Conservation (phyloP, 169 alveolate genomes). For the Hepatocystis sp. region DNA sequence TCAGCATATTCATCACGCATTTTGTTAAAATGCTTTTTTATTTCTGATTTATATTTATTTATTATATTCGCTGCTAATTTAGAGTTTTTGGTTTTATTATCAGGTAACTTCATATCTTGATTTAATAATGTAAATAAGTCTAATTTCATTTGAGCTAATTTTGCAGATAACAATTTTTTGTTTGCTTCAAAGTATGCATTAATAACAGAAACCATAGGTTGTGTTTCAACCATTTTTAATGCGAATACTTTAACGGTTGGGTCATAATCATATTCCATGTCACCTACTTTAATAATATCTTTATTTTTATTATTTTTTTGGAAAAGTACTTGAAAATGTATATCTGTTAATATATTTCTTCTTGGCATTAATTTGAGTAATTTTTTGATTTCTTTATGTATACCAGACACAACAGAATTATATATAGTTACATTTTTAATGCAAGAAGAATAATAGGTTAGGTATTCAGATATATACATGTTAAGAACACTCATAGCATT, state of each 20-base stretch:
- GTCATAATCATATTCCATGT: conserved; percentile 2
- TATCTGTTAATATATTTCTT: neutral
- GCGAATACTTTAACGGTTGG: conserved; percentile 33
- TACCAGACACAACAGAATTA: conserved; percentile 6
- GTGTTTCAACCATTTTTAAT: conserved; percentile 18
- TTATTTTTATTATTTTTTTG: conserved; percentile 8
- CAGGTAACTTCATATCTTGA: conserved; percentile 9
- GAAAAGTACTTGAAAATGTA: conserved; percentile 24
- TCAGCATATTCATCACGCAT: conserved; percentile 36
- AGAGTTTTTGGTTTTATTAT: neutral
- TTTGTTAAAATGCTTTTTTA: conserved; percentile 15
- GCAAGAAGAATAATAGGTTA: conserved; percentile 29
- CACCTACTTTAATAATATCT: conserved; percentile 3
- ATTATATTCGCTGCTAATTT: conserved; percentile 6
- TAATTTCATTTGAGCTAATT: conserved; percentile 24
- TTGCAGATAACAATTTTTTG: conserved; percentile 24
- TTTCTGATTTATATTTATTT: conserved; percentile 18
- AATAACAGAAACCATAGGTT: conserved; percentile 31
- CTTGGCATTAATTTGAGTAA: conserved; percentile 34
- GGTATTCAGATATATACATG: neutral
- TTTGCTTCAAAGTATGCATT: conserved; percentile 40
- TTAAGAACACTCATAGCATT: neutral
- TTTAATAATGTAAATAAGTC: conserved; percentile 16
- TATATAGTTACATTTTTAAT: conserved; percentile 31
- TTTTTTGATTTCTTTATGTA: conserved; percentile 22